phyloP scores from a whole-genome alignment of 805 yeast genomes.

The Cyberlindnera lachancei region DNA sequence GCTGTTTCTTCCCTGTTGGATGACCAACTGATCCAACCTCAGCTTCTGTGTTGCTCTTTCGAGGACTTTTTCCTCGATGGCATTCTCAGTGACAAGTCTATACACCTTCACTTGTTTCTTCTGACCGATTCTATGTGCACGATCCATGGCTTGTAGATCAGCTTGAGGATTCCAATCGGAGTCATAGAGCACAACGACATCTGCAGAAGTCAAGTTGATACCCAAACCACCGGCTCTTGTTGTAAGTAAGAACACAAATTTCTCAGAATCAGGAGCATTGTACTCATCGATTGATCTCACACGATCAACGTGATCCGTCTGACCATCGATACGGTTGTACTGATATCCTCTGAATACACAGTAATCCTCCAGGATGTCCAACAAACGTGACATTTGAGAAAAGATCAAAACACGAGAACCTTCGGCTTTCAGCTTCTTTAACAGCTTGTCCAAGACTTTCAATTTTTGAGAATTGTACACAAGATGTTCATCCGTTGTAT shows the following conservation, averaged over 20 bases:
- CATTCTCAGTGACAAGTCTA: slow-evolving; percentile 71
- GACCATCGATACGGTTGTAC: slow-evolving; percentile 79
- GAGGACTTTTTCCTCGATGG: slow-evolving; percentile 75
- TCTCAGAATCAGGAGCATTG: slow-evolving; percentile 64
- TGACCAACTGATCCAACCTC: slow-evolving; percentile 73
- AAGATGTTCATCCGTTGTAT: slow-evolving; percentile 77
- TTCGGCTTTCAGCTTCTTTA: slow-evolving; percentile 53
- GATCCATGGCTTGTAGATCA: slow-evolving; percentile 83
- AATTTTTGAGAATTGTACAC: slow-evolving; percentile 67
- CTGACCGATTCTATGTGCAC: slow-evolving; percentile 86
- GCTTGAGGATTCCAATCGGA: slow-evolving; percentile 91
- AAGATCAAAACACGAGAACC: slow-evolving; percentile 76
- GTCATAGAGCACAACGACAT: slow-evolving; percentile 66
- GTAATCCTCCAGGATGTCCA: slow-evolving; percentile 77
- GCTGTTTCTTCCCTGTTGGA: slow-evolving; percentile 59
- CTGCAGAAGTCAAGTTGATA: slow-evolving; percentile 75
- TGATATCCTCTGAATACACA: slow-evolving; percentile 60
- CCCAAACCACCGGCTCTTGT: slow-evolving; percentile 92
- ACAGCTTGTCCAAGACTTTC: slow-evolving; percentile 59
- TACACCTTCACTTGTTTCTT: slow-evolving; percentile 77
- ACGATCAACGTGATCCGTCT: slow-evolving; percentile 73
- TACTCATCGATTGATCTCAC: slow-evolving; percentile 71
- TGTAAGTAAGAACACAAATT: slow-evolving; percentile 68
- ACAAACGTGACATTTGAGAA: slow-evolving; percentile 77
- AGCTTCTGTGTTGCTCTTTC: slow-evolving; percentile 78